These are phyloP conservation scores for Calocera cornea DNA, from an alignment of 768 basidiomycete species.

Conservation along the genomic window DNA sequence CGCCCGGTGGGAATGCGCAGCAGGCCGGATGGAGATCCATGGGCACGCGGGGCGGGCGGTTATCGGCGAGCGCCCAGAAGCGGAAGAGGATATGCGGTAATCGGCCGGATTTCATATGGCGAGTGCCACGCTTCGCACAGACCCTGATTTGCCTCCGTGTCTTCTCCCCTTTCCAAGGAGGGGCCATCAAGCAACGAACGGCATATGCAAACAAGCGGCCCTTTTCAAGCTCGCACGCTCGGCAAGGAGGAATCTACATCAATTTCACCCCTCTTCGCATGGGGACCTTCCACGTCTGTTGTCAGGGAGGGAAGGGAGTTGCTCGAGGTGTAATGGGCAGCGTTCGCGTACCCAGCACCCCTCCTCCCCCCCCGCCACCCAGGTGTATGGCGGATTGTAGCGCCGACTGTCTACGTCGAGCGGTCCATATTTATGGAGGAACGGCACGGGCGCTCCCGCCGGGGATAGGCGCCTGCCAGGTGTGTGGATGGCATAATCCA, in stretches of 20 bases:
- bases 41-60: not conserved
- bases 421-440: not conserved
- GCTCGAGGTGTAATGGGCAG: not conserved
- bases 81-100: conserved; percentile 3
- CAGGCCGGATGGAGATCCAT: not conserved
- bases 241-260: not conserved
- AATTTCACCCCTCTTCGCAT: not conserved
- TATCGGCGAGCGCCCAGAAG: conserved; percentile 4
- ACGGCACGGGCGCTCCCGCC: not conserved
- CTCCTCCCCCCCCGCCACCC: no score
- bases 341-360: not conserved
- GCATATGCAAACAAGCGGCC: not conserved
- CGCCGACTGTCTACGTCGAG: no score
- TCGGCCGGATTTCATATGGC: conserved; percentile 3
- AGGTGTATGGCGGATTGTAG: no score
- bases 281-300: not conserved
- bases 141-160: not conserved
- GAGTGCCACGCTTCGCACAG: not conserved
- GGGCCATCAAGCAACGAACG: not conserved
- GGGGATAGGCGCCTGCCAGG: conserved; percentile 5
- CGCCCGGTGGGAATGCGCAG: not conserved
- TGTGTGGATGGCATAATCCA: not conserved
- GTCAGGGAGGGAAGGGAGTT: not conserved
- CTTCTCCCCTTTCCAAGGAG: no score
- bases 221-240: not conserved